A percentile compares a stretch with the other conserved stretches of the same genome.
phyloP scores from a whole-genome alignment of 306 rosid genomes.

The Pyrus communis region DNA sequence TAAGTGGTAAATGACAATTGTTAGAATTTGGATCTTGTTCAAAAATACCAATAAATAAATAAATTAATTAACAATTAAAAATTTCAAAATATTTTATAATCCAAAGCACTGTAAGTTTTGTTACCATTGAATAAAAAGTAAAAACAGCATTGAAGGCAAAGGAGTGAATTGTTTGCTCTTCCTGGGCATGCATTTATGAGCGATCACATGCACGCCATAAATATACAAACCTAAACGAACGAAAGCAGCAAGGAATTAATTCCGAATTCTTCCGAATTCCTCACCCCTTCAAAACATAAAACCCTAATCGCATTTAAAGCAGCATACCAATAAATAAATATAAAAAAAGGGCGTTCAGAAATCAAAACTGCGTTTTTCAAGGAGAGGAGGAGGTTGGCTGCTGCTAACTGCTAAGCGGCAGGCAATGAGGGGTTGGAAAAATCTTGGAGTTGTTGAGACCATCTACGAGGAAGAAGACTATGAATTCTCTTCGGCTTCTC shows the following conservation, averaged over 20 bases:
- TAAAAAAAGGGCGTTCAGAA: neutral
- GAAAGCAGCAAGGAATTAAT: slow-evolving; percentile 15
- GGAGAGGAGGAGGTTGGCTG: neutral
- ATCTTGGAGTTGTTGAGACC: slow-evolving; percentile 57
- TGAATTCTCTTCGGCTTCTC: slow-evolving; percentile 54
- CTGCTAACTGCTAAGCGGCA: neutral
- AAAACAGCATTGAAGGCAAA: neutral
- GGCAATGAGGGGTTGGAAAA: slow-evolving; percentile 40
- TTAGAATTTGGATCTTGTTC: too few species aligned
- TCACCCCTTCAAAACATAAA: slow-evolving; percentile 13
- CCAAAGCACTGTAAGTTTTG: neutral
- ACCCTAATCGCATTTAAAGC: slow-evolving; percentile 11
- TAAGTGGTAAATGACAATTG: too few species aligned
- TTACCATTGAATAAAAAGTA: neutral
- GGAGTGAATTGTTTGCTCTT: slow-evolving; percentile 16
- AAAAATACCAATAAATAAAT: too few species aligned
- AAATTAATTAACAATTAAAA: too few species aligned
- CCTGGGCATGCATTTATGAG: slow-evolving; percentile 44
- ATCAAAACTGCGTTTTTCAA: slow-evolving; percentile 9
- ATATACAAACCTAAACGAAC: slow-evolving; percentile 20
- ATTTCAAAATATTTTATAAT: too few species aligned
- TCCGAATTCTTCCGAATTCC: neutral
- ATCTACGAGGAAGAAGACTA: slow-evolving; percentile 68
- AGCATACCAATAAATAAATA: neutral
- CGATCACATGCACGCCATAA: slow-evolving; percentile 53